Evolutionary conservation across 768 basidiomycete species (phyloP), one percentile per base, ranked within the genome.

Genomic region (Psilocybe azurescens): DNA sequence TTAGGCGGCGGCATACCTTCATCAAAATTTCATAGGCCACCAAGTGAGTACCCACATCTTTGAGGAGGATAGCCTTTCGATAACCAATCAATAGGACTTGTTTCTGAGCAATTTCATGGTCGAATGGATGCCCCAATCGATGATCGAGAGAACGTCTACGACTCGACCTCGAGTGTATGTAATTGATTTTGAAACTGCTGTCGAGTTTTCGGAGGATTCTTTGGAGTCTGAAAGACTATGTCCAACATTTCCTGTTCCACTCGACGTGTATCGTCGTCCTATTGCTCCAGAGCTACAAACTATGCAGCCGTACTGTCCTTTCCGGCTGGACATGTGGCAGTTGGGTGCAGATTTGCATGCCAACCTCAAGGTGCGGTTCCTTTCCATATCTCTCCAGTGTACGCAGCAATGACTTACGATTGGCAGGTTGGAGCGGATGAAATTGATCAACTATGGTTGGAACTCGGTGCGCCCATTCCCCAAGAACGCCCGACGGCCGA

Each of bases 241-340:
- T 30, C 11, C 33, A 11, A 32, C 18, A 14, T 39, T 38, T 3
- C 29, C 24, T 3, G 36, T 24, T 8, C 33, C 20, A 7, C 20
- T 6, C 9, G 49, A 57, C 1, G 33, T n/a, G 1, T 66, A 62
- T 28, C 28, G 16, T 13, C 58, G 61, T 2, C 49, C 28, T 3
- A 8, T 36, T 6, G 53, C 65, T n/a, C 50, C 54, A 1, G 65
- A 66, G 18, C 46, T 65, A 5, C 14, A n/a, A 13, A 36, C 33
- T 36, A 55, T 16, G 10, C n/a, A 32, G 24, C 36, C 55, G 2
- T 66, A 66, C 41, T 62, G 50, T 20, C 65, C 65, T 0, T 66
- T 66, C 39, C 28, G 41, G 8, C 28, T 66, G n/a, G 65, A 66
- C 44, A 57, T 66, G 4, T 66, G 61, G 65, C 65, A 66, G 14